A percentile compares a stretch with the other conserved stretches of the same genome.
Conservation (phyloP, 169 alveolate species). For the Eimeria tenella region DNA sequence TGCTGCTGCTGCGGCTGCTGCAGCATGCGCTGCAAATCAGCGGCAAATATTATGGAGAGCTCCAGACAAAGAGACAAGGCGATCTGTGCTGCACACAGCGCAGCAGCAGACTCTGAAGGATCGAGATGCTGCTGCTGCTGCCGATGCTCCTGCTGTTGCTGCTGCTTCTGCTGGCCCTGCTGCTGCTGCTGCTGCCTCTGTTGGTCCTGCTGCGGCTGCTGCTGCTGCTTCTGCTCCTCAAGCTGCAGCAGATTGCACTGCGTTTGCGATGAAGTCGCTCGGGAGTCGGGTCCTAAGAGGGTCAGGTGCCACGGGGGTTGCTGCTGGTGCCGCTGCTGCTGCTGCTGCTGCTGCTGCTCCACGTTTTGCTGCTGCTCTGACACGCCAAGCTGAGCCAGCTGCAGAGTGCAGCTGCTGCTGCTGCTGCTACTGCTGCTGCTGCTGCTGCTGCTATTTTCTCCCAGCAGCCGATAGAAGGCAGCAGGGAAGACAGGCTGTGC, state of each 20-base stretch:
- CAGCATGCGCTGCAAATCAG: background rate
- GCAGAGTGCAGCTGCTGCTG: no score
- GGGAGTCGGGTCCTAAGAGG: background rate
- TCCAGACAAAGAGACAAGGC: background rate
- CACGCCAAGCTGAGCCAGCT: no score
- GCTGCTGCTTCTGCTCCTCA: background rate
- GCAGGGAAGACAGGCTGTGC: background rate
- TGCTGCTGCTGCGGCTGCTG: background rate
- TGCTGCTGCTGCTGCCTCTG: background rate
- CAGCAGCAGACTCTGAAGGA: background rate
- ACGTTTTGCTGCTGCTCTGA: no score
- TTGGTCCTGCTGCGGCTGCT: background rate
- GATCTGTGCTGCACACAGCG: background rate
- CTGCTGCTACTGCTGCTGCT: no score
- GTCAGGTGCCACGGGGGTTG: background rate
- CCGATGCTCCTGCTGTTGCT: background rate
- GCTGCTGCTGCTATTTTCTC: constrained; percentile 18
- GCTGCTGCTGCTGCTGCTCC: no score
- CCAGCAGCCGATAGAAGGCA: constrained; percentile 14
- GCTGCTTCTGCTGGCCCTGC: background rate
- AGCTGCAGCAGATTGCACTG: no score
- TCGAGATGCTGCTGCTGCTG: background rate
- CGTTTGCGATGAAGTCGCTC: background rate
- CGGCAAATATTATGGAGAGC: background rate
- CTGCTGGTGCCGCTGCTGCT: constrained; percentile 12